A percentile compares a stretch with the other conserved stretches of the same genome.
Conservation (phyloP, 139 green algal species). For the Chlamydomonas sp. region DNA sequence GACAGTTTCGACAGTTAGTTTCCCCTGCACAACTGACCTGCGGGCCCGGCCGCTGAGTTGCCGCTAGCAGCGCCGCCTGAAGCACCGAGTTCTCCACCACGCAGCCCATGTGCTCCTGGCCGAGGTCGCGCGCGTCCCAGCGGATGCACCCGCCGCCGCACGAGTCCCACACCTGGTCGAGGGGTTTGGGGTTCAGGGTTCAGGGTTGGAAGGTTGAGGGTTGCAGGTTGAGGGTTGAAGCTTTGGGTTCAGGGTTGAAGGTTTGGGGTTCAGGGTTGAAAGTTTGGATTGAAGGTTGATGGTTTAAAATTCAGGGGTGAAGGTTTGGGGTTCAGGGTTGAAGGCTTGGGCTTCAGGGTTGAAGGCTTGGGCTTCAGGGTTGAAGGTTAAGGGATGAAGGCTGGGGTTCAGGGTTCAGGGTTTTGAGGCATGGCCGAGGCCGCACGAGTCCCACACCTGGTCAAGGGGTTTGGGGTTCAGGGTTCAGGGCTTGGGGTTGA, state of each 20-base stretch:
- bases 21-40: no score
- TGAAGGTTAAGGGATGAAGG: no score
- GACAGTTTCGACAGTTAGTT: no score
- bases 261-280: not conserved
- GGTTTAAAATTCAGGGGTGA: no score
- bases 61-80: constrained; percentile 28
- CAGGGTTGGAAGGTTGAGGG: not conserved
- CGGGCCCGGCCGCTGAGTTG: not conserved
- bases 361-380: not conserved
- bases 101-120: constrained; percentile 45
- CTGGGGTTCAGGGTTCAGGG: no score
- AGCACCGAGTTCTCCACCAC: constrained; percentile 68
- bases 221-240: not conserved
- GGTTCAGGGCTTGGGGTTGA: no score
- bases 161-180: constrained; percentile 35
- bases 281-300: not conserved
- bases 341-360: not conserved
- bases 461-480: no score
- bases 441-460: no score
- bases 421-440: no score
- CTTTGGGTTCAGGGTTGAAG: not conserved
- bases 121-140: constrained; percentile 44
- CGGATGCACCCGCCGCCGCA: constrained; percentile 38
- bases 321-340: not conserved
- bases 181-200: not conserved